These are phyloP conservation scores for Aspergillus hancockii DNA, from an alignment of 495 filamentous ascomycete genomes.

Conservation along the genomic window DNA sequence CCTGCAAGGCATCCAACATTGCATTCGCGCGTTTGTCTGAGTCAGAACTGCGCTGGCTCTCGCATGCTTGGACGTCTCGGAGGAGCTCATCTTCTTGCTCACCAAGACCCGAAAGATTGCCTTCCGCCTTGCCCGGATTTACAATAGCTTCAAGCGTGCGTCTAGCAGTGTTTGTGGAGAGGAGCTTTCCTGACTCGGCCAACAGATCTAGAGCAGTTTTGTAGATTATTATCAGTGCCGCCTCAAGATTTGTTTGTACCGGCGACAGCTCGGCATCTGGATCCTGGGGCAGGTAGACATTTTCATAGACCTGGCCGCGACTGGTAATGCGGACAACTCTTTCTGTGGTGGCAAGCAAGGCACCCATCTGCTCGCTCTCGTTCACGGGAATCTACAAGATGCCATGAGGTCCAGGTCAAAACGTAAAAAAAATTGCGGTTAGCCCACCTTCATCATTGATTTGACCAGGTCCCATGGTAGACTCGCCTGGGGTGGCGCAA, in stretches of 20 bases:
- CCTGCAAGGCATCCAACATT: slow-evolving; percentile 8
- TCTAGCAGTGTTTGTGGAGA: slow-evolving; percentile 6
- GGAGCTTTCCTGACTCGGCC: slow-evolving; percentile 10
- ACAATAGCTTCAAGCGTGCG: slow-evolving; percentile 19
- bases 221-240: slow-evolving; percentile 11
- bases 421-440: too few species aligned
- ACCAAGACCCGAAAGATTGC: slow-evolving; percentile 2
- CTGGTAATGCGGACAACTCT: slow-evolving; percentile 19
- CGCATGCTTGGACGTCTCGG: slow-evolving; percentile 10
- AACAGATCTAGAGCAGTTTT: slow-evolving; percentile 15
- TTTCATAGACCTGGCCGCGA: slow-evolving; percentile 22
- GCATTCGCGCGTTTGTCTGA: slow-evolving; percentile 10
- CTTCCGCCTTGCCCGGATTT: slow-evolving; percentile 12
- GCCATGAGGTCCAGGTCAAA: too few species aligned
- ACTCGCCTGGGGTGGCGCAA: slow-evolving; percentile 18
- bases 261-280: not conserved
- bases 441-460: slow-evolving; percentile 16
- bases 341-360: slow-evolving; percentile 21
- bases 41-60: slow-evolving; percentile 5
- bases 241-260: slow-evolving; percentile 13
- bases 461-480: slow-evolving; percentile 18
- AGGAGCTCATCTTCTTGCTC: slow-evolving; percentile 14
- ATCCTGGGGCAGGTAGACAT: slow-evolving; percentile 9
- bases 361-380: slow-evolving; percentile 22
- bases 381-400: slow-evolving; percentile 17